These are phyloP conservation scores for Agrocybe praecox DNA, from an alignment of 768 basidiomycete genomes.

Conservation along the genomic window DNA sequence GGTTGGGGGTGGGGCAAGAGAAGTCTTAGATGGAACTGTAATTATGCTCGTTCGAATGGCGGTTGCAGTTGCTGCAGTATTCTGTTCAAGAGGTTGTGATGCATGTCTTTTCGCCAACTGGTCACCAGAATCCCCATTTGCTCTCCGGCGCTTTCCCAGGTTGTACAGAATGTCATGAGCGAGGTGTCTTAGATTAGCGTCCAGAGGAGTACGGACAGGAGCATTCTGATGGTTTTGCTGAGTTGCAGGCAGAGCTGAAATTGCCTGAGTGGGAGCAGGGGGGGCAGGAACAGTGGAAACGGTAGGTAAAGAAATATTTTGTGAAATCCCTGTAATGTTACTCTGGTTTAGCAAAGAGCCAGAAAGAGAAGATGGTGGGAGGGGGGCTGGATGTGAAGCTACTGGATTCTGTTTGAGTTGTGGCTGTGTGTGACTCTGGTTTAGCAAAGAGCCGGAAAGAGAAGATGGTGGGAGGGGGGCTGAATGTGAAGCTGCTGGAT, in stretches of 20 bases:
- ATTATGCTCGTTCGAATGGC: background rate
- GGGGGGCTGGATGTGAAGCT: no score
- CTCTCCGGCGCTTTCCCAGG: constrained; percentile 39
- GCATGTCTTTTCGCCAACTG: constrained; percentile 25
- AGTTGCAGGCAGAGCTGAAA: background rate
- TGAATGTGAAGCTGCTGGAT: no score
- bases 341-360: no score
- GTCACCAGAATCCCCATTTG: constrained; percentile 1
- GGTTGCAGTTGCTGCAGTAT: background rate
- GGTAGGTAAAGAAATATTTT: no score
- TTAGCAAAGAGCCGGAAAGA: no score
- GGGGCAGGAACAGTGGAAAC: no score
- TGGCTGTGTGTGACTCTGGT: no score
- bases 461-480: no score
- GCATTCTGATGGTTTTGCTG: background rate
- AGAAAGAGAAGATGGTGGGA: no score
- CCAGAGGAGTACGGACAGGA: constrained; percentile 30
- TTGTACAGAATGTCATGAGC: constrained; percentile 61
- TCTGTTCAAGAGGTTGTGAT: background rate
- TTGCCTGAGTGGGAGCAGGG: background rate
- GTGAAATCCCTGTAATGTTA: no score
- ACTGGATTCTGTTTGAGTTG: no score
- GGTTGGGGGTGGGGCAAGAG: no score
- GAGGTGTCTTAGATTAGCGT: constrained; percentile 52
- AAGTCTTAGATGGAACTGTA: background rate